Evolutionary conservation across 495 filamentous ascomycete genomes (phyloP).

Genomic region (Xylaria telfairii): DNA sequence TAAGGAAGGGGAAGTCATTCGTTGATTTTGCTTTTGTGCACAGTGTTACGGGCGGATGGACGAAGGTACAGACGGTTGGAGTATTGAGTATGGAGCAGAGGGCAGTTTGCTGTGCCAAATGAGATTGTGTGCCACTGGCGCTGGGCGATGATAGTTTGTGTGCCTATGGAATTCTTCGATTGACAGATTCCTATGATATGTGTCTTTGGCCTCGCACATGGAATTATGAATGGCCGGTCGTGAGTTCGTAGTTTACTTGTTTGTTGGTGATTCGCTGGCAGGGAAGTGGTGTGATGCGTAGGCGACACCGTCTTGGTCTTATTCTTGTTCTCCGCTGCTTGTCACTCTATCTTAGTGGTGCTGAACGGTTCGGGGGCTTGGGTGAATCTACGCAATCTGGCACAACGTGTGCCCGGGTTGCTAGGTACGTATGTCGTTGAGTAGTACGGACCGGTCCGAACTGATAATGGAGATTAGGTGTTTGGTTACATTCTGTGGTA

Average conservation of each 20-base stretch:
- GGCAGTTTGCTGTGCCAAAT: background rate
- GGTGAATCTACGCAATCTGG: background rate
- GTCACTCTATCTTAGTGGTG: background rate
- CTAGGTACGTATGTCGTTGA: background rate
- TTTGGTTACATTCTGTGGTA: background rate
- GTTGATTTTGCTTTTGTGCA: conserved; percentile 40
- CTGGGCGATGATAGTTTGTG: background rate
- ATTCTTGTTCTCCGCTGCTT: too few species aligned
- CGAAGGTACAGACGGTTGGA: background rate
- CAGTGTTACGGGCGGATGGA: background rate
- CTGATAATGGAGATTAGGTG: background rate
- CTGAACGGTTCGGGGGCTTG: background rate
- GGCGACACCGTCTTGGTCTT: background rate
- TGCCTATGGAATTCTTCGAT: background rate
- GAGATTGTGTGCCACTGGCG: background rate
- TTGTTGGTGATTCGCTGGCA: background rate
- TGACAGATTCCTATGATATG: background rate
- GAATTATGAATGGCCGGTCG: background rate
- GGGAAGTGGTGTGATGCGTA: background rate
- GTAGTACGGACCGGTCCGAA: background rate
- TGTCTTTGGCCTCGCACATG: background rate
- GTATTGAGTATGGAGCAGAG: background rate
- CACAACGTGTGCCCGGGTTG: background rate
- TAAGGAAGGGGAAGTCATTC: conserved; percentile 68
- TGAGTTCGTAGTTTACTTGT: background rate